phyloP scores from a whole-genome alignment of 2,329 filamentous ascomycete species.

The Alternaria brassicicola region DNA sequence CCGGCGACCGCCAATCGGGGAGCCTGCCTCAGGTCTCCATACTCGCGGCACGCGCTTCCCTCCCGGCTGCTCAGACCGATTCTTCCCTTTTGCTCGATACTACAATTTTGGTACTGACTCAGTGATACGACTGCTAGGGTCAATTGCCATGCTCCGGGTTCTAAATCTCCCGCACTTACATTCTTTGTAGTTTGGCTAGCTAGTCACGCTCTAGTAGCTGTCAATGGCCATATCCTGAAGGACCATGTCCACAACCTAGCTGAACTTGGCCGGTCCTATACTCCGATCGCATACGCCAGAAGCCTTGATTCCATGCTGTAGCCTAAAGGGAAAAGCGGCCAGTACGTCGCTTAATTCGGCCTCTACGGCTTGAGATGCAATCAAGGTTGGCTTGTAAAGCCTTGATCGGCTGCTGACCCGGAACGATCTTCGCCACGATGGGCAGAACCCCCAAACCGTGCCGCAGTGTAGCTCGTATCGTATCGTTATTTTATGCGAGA shows the following conservation, averaged over 20 bases:
- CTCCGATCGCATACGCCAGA: not conserved
- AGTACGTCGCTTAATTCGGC: not conserved
- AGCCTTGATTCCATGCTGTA: not conserved
- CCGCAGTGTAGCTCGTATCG: conserved; percentile 5
- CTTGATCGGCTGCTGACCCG: not conserved
- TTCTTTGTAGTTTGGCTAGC: not conserved
- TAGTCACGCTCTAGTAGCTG: not conserved
- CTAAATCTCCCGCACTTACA: not conserved
- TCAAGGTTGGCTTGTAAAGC: not conserved
- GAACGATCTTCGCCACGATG: conserved; percentile 4
- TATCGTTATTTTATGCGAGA: not conserved
- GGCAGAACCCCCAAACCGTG: not conserved
- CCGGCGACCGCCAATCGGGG: not conserved
- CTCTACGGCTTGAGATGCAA: not conserved
- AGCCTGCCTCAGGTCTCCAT: not conserved
- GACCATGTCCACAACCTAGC: not conserved
- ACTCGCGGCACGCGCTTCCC: conserved; percentile 1
- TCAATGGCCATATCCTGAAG: not conserved
- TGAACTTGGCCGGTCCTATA: not conserved
- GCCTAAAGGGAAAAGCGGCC: not conserved
- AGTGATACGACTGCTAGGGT: not conserved
- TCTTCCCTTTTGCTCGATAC: not conserved
- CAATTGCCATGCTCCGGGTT: not conserved
- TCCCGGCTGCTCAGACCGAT: not conserved
- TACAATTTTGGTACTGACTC: not conserved